Evolutionary conservation across 176 grass and related monocot species (phyloP), one percentile per base, ranked within the genome.

Genomic region (Hyparrhenia diplandra): DNA sequence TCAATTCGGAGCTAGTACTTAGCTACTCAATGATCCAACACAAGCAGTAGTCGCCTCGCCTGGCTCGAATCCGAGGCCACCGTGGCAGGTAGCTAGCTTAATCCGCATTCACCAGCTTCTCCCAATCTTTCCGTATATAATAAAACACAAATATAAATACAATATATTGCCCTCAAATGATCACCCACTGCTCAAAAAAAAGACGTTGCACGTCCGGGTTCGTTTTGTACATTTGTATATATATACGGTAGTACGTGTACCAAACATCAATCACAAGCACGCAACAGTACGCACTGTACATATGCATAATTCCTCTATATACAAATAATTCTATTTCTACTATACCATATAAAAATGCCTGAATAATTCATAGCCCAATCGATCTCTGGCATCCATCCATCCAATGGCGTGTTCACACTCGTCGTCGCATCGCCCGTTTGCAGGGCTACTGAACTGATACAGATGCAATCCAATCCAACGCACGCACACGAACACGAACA

Each of bases 1-100:
- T 46, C 28, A 3, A 32, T 5, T n/a, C 24, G 63, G 35, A 24
- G 24, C 59, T 77, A n/a, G n/a, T n/a, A 11, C 17, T 49, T 58
- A 73, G n/a, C 37, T 40, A 67, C 64, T 76, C 64, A 25, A 84
- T 32, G 67, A 84, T 84, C 63, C 82, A 60, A 60, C 62, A 59
- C 61, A 59, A 18, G 12, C 6, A 45, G 37, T 55, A 24, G 34
- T 31, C 13, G 35, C n/a, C n/a, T 79, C 24, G 47, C 14, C 31
- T 64, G 36, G 41, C 39, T 42, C 67, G 2, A 69, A 42, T 3
- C 35, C 20, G 71, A 55, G 71, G 28, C 28, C 71, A 67, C 52
- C 52, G 20, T 2, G 0, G 10, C 58, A 58, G 54, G 58, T 2
- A 17, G 39, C 2, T 71, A 8, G 23, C 6, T 40, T 10, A n/a